Evolutionary conservation across 164 flowering plant species (phyloP), one percentile per base, ranked within the genome.

Genomic region (Vitis rupestris): DNA sequence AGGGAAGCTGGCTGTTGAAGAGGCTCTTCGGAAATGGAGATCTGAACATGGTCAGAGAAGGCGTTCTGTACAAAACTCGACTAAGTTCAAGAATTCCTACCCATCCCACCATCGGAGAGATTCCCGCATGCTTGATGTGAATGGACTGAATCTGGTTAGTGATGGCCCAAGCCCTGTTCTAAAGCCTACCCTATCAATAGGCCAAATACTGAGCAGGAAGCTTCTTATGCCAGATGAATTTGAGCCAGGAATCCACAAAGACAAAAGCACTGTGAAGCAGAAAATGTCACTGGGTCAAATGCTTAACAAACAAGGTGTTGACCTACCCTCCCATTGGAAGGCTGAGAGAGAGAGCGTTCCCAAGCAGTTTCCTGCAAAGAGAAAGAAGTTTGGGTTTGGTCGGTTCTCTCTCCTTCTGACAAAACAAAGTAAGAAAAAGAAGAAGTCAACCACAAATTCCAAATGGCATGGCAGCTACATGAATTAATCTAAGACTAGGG

Each of bases 181-280:
- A 65, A 85, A 74, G 75, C 84, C 91, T 9, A 90, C 98, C 12
- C 56, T 93, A 47, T 95, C 98, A 27, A 93, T 95, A 8, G 99
- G 97, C 48, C 95, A 95, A 76, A 95, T 93, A 64, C 79, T 93
- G 68, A 91, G 93, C 82, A 73, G 85, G 79, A 95, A 93, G 80
- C 80, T 95, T 70, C 82, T 82, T 27, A 55, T 84, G 16, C 83
- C 88, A 15, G 92, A 88, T 23, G 96, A 88, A 53, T 81, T 78
- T 63, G 92, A 83, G 52, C 58, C 71, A 55, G 87, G 64, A 10
- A 67, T 58, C 63, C 51, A 52, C 19, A 17, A 67, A 3, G 85
- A 65, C 29, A 80, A 71, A 59, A 72, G 61, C 44, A n/a, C 59
- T 2, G 67, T 67, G 59, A 90, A 76, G 52, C 71, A 76, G 2